Base-by-base conservation (phyloP, 192 early-diverging fungal genomes). In the Rhizoclosmatium sp. region DNA sequence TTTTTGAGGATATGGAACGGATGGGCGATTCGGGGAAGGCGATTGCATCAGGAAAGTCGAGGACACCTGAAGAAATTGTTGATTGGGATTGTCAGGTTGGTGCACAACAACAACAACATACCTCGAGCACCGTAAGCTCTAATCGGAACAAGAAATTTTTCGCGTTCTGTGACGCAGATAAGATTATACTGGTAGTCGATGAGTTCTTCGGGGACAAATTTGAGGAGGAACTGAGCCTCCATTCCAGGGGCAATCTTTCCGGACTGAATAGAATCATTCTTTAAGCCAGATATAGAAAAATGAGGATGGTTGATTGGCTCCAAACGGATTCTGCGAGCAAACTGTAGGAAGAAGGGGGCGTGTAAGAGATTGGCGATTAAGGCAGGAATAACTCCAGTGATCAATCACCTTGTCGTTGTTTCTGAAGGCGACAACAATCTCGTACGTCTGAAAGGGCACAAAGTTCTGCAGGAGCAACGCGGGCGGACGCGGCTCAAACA, bases 401-500 rank as follows among this genome's bases (percentile, higher is more conserved):
- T 44, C n/a, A n/a, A 76, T 21, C 79, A 91, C 90, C 77, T 88
- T 91, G 74, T 91, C 90, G 68, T 88, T 87, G 71, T 91, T 91
- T 19, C 90, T 65, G 69, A 91, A 91, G 21, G 68, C 74, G 5
- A 91, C 78, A 2, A 84, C 69, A 7, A 91, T 68, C 62, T 91
- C 89, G 67, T 90, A 91, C 2, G 66, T 84, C 47, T 86, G 59
- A 70, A 91, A 91, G 0, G 90, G 85, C 40, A 59, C 47, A 69
- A 83, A 91, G 40, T 51, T 40, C 47, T 90, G 86, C 45, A 91
- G 71, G 39, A 83, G 66, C 3, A 91, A 31, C 45, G 82, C 78
- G 10, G 81, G 69, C 19, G 90, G 90, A 39, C 82, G 74, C 16
- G 89, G 86, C 65, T 87, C 78, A 66, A 91, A 91, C 16, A 91